phyloP scores from a whole-genome alignment of 2,329 filamentous ascomycete species.

The Lasiodiplodia gonubiensis region DNA sequence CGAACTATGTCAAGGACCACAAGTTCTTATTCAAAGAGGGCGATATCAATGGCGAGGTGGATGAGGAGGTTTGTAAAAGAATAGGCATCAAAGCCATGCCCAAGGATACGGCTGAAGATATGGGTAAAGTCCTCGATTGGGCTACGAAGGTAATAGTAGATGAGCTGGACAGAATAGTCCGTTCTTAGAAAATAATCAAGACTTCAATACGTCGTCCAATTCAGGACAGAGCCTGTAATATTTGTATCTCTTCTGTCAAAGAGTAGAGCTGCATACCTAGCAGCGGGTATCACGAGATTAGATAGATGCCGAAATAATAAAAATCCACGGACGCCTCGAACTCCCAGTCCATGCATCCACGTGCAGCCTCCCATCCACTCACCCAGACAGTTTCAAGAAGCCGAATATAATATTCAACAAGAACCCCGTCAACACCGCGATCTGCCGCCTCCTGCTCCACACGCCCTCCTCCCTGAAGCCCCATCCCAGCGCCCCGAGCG shows the following conservation, averaged over 20 bases:
- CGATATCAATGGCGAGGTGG: conserved; percentile 65
- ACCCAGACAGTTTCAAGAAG: conserved; percentile 57
- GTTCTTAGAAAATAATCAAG: not conserved
- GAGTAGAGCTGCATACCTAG: conserved; percentile 19
- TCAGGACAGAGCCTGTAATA: not conserved
- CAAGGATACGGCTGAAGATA: conserved; percentile 42
- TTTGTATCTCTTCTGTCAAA: not conserved
- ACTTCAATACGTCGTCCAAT: not conserved
- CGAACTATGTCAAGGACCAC: conserved; percentile 85
- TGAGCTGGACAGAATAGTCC: not conserved
- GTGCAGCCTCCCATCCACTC: not conserved
- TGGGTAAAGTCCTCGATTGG: conserved; percentile 33
- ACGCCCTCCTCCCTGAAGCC: conserved; percentile 84
- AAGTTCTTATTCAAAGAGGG: conserved; percentile 76
- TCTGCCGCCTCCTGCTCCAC: conserved; percentile 81
- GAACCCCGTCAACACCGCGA: conserved; percentile 86
- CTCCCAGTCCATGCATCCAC: not conserved
- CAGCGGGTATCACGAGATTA: conserved; percentile 23
- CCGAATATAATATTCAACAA: conserved; percentile 80
- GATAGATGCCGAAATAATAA: not conserved
- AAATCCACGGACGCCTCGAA: not conserved
- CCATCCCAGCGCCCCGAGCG: conserved; percentile 84
- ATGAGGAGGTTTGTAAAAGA: conserved; percentile 46
- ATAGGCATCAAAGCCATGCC: conserved; percentile 47
- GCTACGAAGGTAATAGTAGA: conserved; percentile 14